Percentiles rank a stretch among this genome's conserved stretches.
phyloP scores from a whole-genome alignment of 768 basidiomycete genomes.

The Amyloporia xantha region DNA sequence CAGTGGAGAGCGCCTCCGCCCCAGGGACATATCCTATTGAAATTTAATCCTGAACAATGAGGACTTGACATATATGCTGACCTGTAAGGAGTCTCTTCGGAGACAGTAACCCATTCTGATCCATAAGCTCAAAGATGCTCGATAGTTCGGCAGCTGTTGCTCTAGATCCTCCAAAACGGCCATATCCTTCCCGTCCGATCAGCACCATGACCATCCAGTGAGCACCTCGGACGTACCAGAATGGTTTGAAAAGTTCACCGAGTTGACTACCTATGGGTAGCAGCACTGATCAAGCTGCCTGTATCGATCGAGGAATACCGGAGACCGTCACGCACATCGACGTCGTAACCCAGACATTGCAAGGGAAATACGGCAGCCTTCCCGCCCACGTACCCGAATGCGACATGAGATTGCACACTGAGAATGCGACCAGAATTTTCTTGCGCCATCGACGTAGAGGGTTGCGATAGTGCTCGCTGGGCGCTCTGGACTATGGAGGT shows the following conservation, averaged over 20 bases:
- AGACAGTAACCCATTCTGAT: conserved; percentile 65
- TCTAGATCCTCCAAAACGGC: conserved; percentile 71
- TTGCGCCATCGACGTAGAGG: not conserved
- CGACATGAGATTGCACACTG: conserved; percentile 91
- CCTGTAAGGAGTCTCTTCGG: conserved; percentile 79
- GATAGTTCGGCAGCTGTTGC: conserved; percentile 73
- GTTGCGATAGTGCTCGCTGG: no score
- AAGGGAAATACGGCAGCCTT: conserved; percentile 74
- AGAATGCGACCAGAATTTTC: conserved; percentile 50
- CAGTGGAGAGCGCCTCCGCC: conserved; percentile 65
- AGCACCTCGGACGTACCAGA: conserved; percentile 45
- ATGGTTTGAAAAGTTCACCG: conserved; percentile 94
- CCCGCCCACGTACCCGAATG: conserved; percentile 89
- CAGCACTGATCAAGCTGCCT: conserved; percentile 2
- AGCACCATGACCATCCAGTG: not conserved
- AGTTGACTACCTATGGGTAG: conserved; percentile 64
- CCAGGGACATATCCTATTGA: conserved; percentile 81
- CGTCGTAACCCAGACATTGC: conserved; percentile 89
- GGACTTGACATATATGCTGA: no score
- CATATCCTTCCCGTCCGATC: conserved; percentile 57
- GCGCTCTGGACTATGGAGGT: no score
- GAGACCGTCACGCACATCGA: conserved; percentile 61
- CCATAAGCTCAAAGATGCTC: conserved; percentile 66
- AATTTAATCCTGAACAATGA: not conserved
- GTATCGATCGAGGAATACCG: not conserved